Conservation (phyloP, 805 yeast species). For the Candida tibetensis region DNA sequence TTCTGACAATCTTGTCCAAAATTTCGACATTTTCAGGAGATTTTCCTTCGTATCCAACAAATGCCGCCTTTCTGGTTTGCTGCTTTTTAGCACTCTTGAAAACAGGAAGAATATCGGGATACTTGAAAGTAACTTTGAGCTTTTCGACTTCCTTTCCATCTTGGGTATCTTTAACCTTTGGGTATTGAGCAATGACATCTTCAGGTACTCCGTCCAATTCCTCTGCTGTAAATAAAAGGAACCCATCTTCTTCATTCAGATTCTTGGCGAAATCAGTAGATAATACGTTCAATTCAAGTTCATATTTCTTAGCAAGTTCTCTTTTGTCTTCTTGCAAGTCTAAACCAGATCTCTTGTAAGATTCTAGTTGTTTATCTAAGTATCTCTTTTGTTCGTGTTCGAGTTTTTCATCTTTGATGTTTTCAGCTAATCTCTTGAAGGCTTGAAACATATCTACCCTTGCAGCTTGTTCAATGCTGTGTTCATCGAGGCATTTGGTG, state of each 20-base stretch:
- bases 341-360: slow-evolving; percentile 67
- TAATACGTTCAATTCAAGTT: slow-evolving; percentile 56
- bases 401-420: slow-evolving; percentile 23
- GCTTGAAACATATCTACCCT: slow-evolving; percentile 64
- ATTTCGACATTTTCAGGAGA: slow-evolving; percentile 62
- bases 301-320: too few species aligned
- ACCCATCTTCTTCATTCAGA: slow-evolving; percentile 68
- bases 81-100: slow-evolving; percentile 64
- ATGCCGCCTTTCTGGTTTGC: slow-evolving; percentile 65
- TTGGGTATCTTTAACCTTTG: too few species aligned
- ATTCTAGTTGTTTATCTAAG: slow-evolving; percentile 54
- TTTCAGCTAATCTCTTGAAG: slow-evolving; percentile 51
- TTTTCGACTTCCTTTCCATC: too few species aligned
- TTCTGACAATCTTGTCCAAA: slow-evolving; percentile 55
- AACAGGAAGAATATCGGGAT: slow-evolving; percentile 79
- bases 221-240: slow-evolving; percentile 54
- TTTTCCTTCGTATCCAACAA: slow-evolving; percentile 65
- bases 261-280: slow-evolving; percentile 60
- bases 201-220: slow-evolving; percentile 75
- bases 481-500: slow-evolving; percentile 54
- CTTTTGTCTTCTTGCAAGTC: slow-evolving; percentile 55
- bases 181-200: slow-evolving; percentile 42
- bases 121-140: slow-evolving; percentile 80
- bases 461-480: slow-evolving; percentile 58
- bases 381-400: slow-evolving; percentile 57